Conservation (phyloP, 352 stramenopile genomes). For the Pythium graminicola region DNA sequence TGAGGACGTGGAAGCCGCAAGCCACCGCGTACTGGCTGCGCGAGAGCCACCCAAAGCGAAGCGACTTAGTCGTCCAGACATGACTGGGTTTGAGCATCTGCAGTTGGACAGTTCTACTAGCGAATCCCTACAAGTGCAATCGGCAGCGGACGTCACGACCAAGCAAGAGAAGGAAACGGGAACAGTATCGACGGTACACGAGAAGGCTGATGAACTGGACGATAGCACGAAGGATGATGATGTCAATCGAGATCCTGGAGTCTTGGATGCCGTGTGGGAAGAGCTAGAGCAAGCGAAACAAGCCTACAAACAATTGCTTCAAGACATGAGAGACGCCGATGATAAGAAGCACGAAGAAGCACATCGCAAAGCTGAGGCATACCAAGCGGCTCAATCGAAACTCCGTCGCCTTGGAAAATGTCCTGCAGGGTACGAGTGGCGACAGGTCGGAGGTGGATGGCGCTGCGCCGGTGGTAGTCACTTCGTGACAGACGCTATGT, state of each 20-base stretch:
- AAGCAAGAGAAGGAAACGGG: neutral
- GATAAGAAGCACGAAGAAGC: slow-evolving; percentile 30
- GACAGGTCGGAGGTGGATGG: slow-evolving; percentile 52
- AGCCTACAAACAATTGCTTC: slow-evolving; percentile 38
- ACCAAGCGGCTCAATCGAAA: slow-evolving; percentile 38
- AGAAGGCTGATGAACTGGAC: slow-evolving; percentile 11
- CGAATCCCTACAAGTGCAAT: slow-evolving; percentile 5
- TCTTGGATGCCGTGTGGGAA: slow-evolving; percentile 60
- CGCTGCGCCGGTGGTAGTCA: slow-evolving; percentile 73
- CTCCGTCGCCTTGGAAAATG: slow-evolving; percentile 60
- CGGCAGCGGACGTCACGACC: neutral
- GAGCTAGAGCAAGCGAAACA: slow-evolving; percentile 59
- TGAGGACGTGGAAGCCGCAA: slow-evolving; percentile 36
- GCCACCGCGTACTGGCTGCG: slow-evolving; percentile 27
- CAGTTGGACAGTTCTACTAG: neutral
- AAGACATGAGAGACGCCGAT: slow-evolving; percentile 25
- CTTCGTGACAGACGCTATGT: slow-evolving; percentile 58
- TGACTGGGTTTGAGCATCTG: neutral
- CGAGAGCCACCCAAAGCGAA: slow-evolving; percentile 33
- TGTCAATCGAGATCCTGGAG: slow-evolving; percentile 34
- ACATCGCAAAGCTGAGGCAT: slow-evolving; percentile 13
- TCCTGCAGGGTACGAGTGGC: slow-evolving; percentile 60
- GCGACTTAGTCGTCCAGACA: slow-evolving; percentile 24
- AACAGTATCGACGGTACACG: slow-evolving; percentile 22
- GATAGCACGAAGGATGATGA: slow-evolving; percentile 10